Conservation (phyloP, 306 rosid species). For the Abrus pulchellus region DNA sequence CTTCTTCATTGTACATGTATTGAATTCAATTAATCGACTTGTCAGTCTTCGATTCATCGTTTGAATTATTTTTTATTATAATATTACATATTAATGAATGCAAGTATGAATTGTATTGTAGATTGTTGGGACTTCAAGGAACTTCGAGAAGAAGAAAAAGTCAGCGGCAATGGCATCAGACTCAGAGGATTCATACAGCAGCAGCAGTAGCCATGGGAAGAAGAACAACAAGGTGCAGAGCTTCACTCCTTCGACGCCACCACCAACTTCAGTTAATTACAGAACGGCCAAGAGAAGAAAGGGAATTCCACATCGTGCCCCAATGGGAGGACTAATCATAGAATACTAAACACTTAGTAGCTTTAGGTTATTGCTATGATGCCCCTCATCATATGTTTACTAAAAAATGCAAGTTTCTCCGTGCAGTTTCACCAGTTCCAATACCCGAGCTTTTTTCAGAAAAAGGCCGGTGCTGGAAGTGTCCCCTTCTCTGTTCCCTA, state of each 20-base stretch:
- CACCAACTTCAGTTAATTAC: constrained; percentile 78
- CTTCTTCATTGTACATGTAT: neutral
- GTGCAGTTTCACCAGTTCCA: constrained; percentile 52
- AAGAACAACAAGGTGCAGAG: constrained; percentile 62
- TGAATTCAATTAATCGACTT: constrained; percentile 27
- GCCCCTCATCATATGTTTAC: constrained; percentile 42
- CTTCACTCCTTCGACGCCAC: constrained; percentile 90
- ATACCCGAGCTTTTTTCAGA: constrained; percentile 57
- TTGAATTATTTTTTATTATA: neutral
- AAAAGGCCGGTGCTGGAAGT: constrained; percentile 63
- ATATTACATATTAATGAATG: constrained; percentile 40
- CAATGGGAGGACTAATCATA: constrained; percentile 86
- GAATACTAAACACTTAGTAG: constrained; percentile 56
- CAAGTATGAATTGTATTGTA: constrained; percentile 43
- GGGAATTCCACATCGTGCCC: constrained; percentile 97
- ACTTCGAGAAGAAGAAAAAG: constrained; percentile 61
- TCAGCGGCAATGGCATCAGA: constrained; percentile 64
- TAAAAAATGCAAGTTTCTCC: constrained; percentile 6
- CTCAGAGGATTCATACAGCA: constrained; percentile 86
- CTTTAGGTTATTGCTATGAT: constrained; percentile 45
- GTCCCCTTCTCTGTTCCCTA: constrained; percentile 33
- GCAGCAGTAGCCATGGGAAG: constrained; percentile 75
- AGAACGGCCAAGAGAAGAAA: constrained; percentile 87
- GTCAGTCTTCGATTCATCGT: constrained; percentile 4
- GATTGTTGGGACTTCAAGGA: constrained; percentile 78